Percentiles rank a stretch among this genome's conserved stretches.
phyloP scores from a whole-genome alignment of 2,329 filamentous ascomycete species.

The Ophiostoma piceae region DNA sequence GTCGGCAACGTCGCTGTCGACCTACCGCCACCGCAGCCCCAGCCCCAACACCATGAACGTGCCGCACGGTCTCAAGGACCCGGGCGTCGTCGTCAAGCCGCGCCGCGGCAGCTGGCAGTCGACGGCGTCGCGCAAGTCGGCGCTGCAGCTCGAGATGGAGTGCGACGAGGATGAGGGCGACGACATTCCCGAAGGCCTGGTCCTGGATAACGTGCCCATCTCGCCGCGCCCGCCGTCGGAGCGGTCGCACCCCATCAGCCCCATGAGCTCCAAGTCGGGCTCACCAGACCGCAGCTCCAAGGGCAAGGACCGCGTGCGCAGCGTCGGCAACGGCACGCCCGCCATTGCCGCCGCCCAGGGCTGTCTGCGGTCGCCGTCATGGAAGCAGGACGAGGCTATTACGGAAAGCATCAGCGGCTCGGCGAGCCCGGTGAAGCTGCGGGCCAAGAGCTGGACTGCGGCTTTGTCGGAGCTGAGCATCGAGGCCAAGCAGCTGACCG shows the following conservation, averaged over 20 bases:
- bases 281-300: slow-evolving; percentile 46
- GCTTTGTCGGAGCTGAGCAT: slow-evolving; percentile 63
- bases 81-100: slow-evolving; percentile 38
- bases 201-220: slow-evolving; percentile 77
- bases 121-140: slow-evolving; percentile 58
- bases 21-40: slow-evolving; percentile 45
- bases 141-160: slow-evolving; percentile 67
- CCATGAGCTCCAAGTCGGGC: slow-evolving; percentile 48
- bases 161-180: slow-evolving; percentile 72
- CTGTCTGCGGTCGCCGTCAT: slow-evolving; percentile 52
- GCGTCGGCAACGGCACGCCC: slow-evolving; percentile 60
- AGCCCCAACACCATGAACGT: slow-evolving; percentile 43
- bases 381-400: slow-evolving; percentile 44
- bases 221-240: slow-evolving; percentile 62
- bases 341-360: slow-evolving; percentile 55
- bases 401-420: slow-evolving; percentile 31
- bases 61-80: slow-evolving; percentile 43
- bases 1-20: slow-evolving; percentile 39
- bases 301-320: slow-evolving; percentile 48
- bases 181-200: slow-evolving; percentile 70
- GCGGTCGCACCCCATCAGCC: slow-evolving; percentile 44
- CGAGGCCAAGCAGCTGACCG: slow-evolving; percentile 69
- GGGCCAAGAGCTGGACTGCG: slow-evolving; percentile 70
- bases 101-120: slow-evolving; percentile 69
- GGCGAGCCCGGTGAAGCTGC: slow-evolving; percentile 44